Percentiles rank a stretch among this genome's conserved stretches.
Conservation (phyloP, 371 early-diverging fungal species). For the Nosema bombycis region DNA sequence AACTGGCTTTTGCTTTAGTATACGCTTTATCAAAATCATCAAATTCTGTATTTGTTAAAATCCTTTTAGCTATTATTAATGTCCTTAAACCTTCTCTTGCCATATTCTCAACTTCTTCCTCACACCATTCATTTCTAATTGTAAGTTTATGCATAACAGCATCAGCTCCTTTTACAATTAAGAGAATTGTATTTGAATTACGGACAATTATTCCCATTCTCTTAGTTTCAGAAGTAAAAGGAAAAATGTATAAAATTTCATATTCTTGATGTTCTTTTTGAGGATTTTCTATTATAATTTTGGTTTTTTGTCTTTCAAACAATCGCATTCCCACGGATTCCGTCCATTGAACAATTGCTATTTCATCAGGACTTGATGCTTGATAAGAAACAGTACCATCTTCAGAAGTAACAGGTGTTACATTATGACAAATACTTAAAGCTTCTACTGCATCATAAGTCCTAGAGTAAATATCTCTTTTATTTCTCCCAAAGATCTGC, state of each 20-base stretch:
- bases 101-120: slow-evolving; percentile 96
- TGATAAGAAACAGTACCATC: slow-evolving; percentile 70
- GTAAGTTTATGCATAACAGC: slow-evolving; percentile 82
- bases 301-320: slow-evolving; percentile 67
- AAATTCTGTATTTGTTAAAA: slow-evolving; percentile 69
- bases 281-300: slow-evolving; percentile 39
- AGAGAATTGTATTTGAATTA: slow-evolving; percentile 68
- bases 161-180: slow-evolving; percentile 95
- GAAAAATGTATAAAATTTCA: slow-evolving; percentile 81
- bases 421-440: slow-evolving; percentile 82
- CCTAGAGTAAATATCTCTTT: slow-evolving; percentile 64
- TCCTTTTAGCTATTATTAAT: slow-evolving; percentile 80
- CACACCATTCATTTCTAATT: slow-evolving; percentile 87
- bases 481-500: slow-evolving; percentile 23
- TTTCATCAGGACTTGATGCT: slow-evolving; percentile 96
- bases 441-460: slow-evolving; percentile 76
- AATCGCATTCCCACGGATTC: slow-evolving; percentile 78
- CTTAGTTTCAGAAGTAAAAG: slow-evolving; percentile 91
- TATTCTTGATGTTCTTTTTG: slow-evolving; percentile 63
- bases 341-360: slow-evolving; percentile 92
- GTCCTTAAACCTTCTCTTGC: slow-evolving; percentile 94
- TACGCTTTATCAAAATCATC: slow-evolving; percentile 46
- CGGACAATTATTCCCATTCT: slow-evolving; percentile 91
- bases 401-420: slow-evolving; percentile 67
- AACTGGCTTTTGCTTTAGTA: slow-evolving; percentile 66